phyloP scores from a whole-genome alignment of 1,284 basidiomycete species.

The Veloporphyrellus conicus region DNA sequence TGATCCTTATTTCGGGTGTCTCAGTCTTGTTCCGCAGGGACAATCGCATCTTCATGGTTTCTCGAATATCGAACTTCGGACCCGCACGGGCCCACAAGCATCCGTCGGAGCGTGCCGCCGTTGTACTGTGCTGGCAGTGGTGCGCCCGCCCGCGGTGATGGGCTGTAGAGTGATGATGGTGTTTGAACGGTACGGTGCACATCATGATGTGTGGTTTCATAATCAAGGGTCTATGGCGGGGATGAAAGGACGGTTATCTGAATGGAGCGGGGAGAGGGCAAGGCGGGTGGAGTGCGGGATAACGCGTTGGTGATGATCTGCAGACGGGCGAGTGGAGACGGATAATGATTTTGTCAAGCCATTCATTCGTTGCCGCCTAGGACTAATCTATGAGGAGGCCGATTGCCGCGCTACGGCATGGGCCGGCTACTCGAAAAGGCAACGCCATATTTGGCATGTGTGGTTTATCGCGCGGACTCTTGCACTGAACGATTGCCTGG shows the following conservation, averaged over 20 bases:
- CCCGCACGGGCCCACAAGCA: constrained; percentile 1
- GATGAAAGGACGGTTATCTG: constrained; percentile 1
- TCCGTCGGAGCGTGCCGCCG: neutral
- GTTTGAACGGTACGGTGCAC: constrained; percentile 3
- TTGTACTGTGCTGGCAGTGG: neutral
- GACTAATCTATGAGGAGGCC: constrained; percentile 11
- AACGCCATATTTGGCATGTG: constrained; percentile 25
- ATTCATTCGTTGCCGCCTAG: constrained; percentile 4
- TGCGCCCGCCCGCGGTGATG: constrained; percentile 6
- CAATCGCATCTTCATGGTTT: neutral
- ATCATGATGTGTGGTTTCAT: constrained; percentile 5
- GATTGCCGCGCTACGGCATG: constrained; percentile 32
- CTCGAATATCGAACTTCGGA: constrained; percentile 6
- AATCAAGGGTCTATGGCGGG: constrained; percentile 12
- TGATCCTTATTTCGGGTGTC: constrained; percentile 1
- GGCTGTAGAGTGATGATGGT: constrained; percentile 2
- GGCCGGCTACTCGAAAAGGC: constrained; percentile 24
- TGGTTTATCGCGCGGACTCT: constrained; percentile 16
- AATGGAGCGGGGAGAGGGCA: neutral
- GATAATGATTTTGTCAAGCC: constrained; percentile 1
- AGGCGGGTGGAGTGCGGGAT: neutral
- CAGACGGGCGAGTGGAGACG: neutral
- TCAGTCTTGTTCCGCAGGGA: constrained; percentile 7
- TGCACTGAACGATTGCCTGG: neutral
- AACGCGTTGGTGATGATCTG: neutral